phyloP scores from a whole-genome alignment of 2,329 filamentous ascomycete genomes.

The Cladosporium austrohemisphaericum region DNA sequence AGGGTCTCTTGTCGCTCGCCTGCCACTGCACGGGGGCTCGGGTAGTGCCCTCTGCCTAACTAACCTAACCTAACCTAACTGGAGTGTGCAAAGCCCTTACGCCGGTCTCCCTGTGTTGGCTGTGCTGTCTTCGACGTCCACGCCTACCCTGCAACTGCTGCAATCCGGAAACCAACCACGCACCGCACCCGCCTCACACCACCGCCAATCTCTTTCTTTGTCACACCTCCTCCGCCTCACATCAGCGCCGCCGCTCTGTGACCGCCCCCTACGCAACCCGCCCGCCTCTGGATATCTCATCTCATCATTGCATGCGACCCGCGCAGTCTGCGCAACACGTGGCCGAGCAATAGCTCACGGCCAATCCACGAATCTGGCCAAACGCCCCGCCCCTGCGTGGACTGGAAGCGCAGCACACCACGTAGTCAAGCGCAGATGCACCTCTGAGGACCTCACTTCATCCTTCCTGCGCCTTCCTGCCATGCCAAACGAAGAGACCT shows the following conservation, averaged over 20 bases:
- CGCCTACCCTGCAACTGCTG: too few species aligned
- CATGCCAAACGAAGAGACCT: slow-evolving; percentile 33
- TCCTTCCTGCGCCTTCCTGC: slow-evolving; percentile 12
- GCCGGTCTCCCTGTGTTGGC: too few species aligned
- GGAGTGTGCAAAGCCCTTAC: neutral
- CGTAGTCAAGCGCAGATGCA: slow-evolving; percentile 15
- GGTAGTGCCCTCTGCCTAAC: too few species aligned
- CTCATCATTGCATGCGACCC: slow-evolving; percentile 9
- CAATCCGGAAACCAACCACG: too few species aligned
- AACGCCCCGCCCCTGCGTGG: slow-evolving; percentile 14
- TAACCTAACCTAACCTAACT: too few species aligned
- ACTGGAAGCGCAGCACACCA: slow-evolving; percentile 9
- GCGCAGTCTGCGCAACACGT: slow-evolving; percentile 11
- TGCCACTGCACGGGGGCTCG: too few species aligned
- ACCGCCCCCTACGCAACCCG: neutral
- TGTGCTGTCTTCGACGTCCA: too few species aligned
- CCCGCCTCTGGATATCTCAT: neutral
- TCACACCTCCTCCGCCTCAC: neutral
- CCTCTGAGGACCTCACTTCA: slow-evolving; percentile 15
- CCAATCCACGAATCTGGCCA: slow-evolving; percentile 14
- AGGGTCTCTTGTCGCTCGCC: too few species aligned
- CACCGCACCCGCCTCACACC: slow-evolving; percentile 5
- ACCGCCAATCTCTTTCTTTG: neutral
- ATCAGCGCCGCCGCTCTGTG: neutral
- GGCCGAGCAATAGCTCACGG: slow-evolving; percentile 15